These are phyloP conservation scores for Talaromyces rugulosus DNA, from an alignment of 2,329 filamentous ascomycete genomes.

Conservation along the genomic window DNA sequence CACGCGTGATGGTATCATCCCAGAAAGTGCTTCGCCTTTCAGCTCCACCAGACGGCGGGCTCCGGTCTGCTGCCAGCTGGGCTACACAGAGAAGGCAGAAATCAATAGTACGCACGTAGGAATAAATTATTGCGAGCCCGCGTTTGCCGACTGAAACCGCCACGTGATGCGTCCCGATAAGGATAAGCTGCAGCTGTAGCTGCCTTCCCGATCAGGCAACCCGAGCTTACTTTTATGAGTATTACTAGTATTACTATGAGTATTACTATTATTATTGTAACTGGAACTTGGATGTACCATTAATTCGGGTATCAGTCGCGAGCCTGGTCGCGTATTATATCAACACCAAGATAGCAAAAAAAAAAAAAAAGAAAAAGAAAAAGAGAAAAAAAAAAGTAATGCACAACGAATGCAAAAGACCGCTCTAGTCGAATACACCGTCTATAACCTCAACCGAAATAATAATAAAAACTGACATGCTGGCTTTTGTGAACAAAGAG, in stretches of 20 bases:
- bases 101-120: not conserved
- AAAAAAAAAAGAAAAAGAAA: not conserved
- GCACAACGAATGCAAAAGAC: constrained; percentile 1
- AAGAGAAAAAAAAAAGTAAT: not conserved
- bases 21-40: too few species aligned
- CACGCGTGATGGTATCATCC: not conserved
- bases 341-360: not conserved
- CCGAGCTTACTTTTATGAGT: not conserved
- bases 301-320: not conserved
- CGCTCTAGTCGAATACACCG: not conserved
- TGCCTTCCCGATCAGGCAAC: not conserved
- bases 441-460: not conserved
- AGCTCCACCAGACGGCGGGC: not conserved
- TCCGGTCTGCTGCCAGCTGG: not conserved
- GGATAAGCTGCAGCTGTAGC: not conserved
- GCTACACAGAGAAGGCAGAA: not conserved
- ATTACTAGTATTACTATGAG: too few species aligned
- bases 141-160: not conserved
- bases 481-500: not conserved
- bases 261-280: too few species aligned
- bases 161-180: not conserved
- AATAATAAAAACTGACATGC: not conserved
- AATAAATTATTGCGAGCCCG: not conserved
- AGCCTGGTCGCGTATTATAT: not conserved
- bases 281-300: not conserved